Evolutionary conservation across 2,329 filamentous ascomycete genomes (phyloP), one percentile per base, ranked within the genome.

Genomic region (Aphanocladium album): DNA sequence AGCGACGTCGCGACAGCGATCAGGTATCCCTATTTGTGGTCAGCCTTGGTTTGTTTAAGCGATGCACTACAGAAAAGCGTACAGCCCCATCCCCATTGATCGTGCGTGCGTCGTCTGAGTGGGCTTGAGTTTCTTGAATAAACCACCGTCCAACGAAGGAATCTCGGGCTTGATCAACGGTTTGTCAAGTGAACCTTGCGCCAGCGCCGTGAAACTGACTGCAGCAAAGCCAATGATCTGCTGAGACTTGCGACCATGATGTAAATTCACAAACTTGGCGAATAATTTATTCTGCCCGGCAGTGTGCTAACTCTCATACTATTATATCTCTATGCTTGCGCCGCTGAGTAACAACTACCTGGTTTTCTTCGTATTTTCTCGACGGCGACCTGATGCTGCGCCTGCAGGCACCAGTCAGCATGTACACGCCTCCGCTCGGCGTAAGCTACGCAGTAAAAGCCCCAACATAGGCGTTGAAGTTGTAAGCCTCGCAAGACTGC

Each of bases 131-230:
- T 63, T 41, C 25, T 62, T 27, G 19, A 62, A 49, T 1, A 65
- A 46, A 14, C 60, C 62, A 60, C 72, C 63, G 59, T 50, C 60
- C 41, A 76, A 62, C 2, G 46, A 35, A 5, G 72, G 69, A 47
- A 75, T 2, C 61, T 69, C 77, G 7, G 50, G 50, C 16, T 53
- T 53, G 19, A 53, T 53, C 35, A 53, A 9, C 16, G 50, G 33
- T 21, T 55, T 55, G 37, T 55, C 52, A 30, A 55, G 52, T 4
- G 37, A 37, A 14, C 37, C 52, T 6, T 55, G 52, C 14, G 35
- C 35, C 23, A 43, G 30, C 11, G 35, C 23, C 19, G 39, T 23
- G 9, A 43, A 33, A 25, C 16, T 25, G 7, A 55, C 16, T 16
- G 11, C 35, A 16, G 52, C 23, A 19, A 43, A 19, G 23, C 21